phyloP scores from a whole-genome alignment of 768 basidiomycete genomes.

The Suillus subaureus region DNA sequence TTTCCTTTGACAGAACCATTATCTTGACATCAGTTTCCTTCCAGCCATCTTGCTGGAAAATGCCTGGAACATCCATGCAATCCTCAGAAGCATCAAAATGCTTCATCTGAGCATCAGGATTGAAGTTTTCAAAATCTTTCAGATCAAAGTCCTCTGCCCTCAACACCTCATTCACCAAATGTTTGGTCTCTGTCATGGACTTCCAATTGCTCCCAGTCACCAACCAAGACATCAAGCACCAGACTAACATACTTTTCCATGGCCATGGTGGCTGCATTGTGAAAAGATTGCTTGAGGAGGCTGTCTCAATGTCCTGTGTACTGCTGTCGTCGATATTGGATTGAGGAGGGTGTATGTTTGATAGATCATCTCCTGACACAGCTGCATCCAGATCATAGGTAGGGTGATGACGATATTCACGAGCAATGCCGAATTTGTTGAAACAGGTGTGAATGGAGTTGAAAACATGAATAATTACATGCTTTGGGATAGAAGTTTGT shows the following conservation, averaged over 20 bases:
- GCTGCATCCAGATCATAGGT: background rate
- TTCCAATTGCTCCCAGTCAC: conserved; percentile 7
- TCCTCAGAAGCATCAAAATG: background rate
- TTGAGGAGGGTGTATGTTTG: background rate
- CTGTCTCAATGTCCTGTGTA: background rate
- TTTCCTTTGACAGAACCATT: conserved; percentile 1
- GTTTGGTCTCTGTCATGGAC: conserved; percentile 1
- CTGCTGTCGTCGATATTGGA: background rate
- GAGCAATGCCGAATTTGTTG: background rate
- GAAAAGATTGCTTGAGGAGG: background rate
- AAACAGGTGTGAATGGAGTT: background rate
- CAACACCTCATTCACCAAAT: background rate
- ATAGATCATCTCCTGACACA: background rate
- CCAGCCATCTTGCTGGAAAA: conserved; percentile 5
- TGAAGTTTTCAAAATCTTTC: background rate
- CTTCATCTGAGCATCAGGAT: background rate
- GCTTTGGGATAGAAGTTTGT: background rate
- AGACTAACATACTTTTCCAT: conserved; percentile 14
- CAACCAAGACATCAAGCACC: conserved; percentile 11
- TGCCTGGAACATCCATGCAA: too few relatives aligned
- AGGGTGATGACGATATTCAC: background rate
- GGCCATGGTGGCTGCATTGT: conserved; percentile 6
- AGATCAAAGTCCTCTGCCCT: background rate
- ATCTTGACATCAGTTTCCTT: conserved; percentile 1
- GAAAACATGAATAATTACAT: background rate